Conservation (phyloP, 2,329 filamentous ascomycete genomes). For the Pestalotiopsis sp. region DNA sequence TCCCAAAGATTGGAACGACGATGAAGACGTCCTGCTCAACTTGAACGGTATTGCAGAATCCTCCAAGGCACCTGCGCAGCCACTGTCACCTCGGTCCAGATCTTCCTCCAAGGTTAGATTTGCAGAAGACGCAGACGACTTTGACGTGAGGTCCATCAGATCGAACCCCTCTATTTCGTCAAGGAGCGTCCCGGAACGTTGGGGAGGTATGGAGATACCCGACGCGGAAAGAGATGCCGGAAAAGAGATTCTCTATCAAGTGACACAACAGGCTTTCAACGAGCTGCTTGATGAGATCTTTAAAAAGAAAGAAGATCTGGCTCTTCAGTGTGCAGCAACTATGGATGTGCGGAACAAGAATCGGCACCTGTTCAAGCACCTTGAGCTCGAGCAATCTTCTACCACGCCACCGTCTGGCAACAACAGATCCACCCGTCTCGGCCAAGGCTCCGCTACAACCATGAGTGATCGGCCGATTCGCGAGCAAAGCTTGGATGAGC, state of each 20-base stretch:
- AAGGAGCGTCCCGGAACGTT: conserved; percentile 71
- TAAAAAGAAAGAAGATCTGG: conserved; percentile 75
- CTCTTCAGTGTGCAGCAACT: conserved; percentile 68
- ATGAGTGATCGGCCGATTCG: conserved; percentile 19
- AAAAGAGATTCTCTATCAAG: conserved; percentile 87
- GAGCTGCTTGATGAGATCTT: conserved; percentile 89
- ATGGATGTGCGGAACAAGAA: conserved; percentile 62
- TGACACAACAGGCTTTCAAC: conserved; percentile 91
- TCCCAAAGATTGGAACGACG: conserved; percentile 65
- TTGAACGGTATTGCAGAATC: conserved; percentile 41
- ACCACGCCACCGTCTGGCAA: conserved; percentile 15
- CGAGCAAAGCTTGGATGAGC: conserved; percentile 38
- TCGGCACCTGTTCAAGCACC: conserved; percentile 47
- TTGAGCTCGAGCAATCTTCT: conserved; percentile 35
- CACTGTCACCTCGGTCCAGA: conserved; percentile 59
- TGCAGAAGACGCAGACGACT: conserved; percentile 70
- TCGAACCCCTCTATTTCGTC: conserved; percentile 77
- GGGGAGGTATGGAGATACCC: conserved; percentile 78
- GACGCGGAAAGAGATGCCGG: conserved; percentile 81
- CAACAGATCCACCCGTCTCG: conserved; percentile 32
- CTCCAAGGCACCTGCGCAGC: conserved; percentile 43
- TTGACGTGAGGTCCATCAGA: conserved; percentile 54
- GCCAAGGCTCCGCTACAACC: conserved; percentile 19
- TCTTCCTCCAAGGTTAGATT: conserved; percentile 82
- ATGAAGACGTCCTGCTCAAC: conserved; percentile 57